Conservation (phyloP, 2,329 filamentous ascomycete genomes). For the Talaromyces sp. region DNA sequence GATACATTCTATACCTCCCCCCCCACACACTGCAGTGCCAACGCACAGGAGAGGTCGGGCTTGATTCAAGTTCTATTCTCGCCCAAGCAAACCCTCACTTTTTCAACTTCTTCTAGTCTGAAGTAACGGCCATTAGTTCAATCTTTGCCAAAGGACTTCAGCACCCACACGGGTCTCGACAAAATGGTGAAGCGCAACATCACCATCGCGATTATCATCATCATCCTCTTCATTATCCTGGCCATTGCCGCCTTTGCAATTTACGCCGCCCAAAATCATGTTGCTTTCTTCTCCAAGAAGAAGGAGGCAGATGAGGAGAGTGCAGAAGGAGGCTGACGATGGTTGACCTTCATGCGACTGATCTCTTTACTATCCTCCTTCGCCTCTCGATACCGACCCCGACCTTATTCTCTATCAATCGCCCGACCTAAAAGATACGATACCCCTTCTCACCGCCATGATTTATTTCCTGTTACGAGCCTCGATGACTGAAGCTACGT, state of each 20-base stretch:
- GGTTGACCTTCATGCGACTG: background rate
- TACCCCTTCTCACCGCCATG: background rate
- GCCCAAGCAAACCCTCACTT: background rate
- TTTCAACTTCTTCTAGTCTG: background rate
- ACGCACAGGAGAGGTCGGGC: too few relatives aligned
- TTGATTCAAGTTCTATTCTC: background rate
- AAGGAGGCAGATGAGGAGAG: constrained; percentile 37
- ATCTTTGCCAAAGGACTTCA: too few relatives aligned
- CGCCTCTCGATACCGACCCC: background rate
- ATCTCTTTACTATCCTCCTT: background rate
- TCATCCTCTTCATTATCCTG: constrained; percentile 52
- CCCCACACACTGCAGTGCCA: too few relatives aligned
- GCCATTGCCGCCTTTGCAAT: constrained; percentile 45
- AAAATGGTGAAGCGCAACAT: constrained; percentile 51
- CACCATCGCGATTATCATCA: constrained; percentile 54
- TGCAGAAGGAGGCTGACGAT: constrained; percentile 22
- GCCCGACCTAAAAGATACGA: background rate
- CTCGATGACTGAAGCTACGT: background rate
- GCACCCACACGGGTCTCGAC: constrained; percentile 8
- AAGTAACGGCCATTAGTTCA: background rate
- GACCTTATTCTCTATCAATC: background rate
- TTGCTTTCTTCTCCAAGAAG: constrained; percentile 34
- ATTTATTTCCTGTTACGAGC: background rate
- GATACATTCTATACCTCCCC: too few relatives aligned
- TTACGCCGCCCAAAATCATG: constrained; percentile 37